Evolutionary conservation across 2,329 filamentous ascomycete species (phyloP).

Genomic region (Neonectria ditissima): DNA sequence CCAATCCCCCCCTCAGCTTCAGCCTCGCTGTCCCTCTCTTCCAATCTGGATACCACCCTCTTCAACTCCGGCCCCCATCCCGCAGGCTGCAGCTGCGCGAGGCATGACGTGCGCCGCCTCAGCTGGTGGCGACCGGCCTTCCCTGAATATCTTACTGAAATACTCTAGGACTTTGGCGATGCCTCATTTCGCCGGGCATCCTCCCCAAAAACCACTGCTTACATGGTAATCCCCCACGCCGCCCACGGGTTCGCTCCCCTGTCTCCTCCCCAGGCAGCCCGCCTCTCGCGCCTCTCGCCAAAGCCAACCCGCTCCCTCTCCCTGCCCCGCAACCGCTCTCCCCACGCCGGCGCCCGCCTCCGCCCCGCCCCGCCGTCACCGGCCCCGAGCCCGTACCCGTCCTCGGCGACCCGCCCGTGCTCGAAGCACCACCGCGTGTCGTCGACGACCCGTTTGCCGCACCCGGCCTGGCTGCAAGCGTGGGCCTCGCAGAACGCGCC

Average conservation of each 20-base stretch:
- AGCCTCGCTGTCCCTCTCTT: background rate
- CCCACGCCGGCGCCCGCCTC: background rate
- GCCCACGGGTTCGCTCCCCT: slow-evolving; percentile 31
- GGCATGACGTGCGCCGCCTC: background rate
- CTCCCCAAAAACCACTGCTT: background rate
- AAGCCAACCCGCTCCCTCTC: background rate
- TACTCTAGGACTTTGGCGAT: background rate
- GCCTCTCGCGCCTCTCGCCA: slow-evolving; percentile 23
- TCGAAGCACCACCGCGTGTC: slow-evolving; percentile 32
- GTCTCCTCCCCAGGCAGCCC: slow-evolving; percentile 31
- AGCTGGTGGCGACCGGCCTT: background rate
- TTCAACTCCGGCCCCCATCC: background rate
- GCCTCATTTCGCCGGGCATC: background rate
- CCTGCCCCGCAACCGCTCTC: background rate
- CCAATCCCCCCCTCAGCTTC: background rate
- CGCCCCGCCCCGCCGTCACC: slow-evolving; percentile 9
- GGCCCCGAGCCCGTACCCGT: slow-evolving; percentile 1
- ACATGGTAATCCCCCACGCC: slow-evolving; percentile 34
- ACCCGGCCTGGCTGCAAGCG: slow-evolving; percentile 35
- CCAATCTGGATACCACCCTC: background rate
- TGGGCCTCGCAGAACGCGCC: slow-evolving; percentile 38
- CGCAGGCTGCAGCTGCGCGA: background rate
- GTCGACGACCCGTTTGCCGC: slow-evolving; percentile 24
- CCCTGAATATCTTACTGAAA: background rate
- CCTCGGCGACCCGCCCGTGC: slow-evolving; percentile 26